phyloP scores from a whole-genome alignment of 495 filamentous ascomycete genomes.

The Penicillium egyptiacum region DNA sequence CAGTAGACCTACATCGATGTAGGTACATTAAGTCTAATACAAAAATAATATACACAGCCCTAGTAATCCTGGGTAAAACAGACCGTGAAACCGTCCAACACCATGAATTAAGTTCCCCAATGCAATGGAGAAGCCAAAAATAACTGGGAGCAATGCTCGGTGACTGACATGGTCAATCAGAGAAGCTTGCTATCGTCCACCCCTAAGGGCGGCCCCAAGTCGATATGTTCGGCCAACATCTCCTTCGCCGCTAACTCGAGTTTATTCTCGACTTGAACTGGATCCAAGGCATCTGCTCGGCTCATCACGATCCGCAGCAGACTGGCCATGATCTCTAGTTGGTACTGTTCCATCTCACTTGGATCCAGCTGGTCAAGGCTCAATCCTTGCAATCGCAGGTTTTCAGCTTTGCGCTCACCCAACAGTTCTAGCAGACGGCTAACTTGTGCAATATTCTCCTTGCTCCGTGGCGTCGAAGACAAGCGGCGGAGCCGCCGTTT shows the following conservation, averaged over 20 bases:
- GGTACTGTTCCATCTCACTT: slow-evolving; percentile 45
- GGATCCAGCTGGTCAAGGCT: slow-evolving; percentile 41
- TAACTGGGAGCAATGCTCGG: not conserved
- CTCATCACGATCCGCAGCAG: slow-evolving; percentile 53
- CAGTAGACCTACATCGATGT: not conserved
- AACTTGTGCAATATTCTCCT: slow-evolving; percentile 46
- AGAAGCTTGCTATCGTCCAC: slow-evolving; percentile 36
- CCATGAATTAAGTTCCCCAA: slow-evolving; percentile 6
- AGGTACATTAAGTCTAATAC: not conserved
- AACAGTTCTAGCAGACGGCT: slow-evolving; percentile 39
- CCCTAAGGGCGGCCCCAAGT: slow-evolving; percentile 32
- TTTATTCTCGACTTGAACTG: slow-evolving; percentile 39
- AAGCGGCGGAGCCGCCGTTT: slow-evolving; percentile 46
- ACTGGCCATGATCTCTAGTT: slow-evolving; percentile 50
- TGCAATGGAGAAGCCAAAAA: not conserved
- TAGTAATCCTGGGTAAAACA: not conserved
- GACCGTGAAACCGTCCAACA: not conserved
- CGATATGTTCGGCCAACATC: slow-evolving; percentile 51
- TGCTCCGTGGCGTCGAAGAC: slow-evolving; percentile 43
- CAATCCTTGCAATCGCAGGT: slow-evolving; percentile 37
- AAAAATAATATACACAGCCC: slow-evolving; percentile 11
- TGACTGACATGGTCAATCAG: slow-evolving; percentile 9
- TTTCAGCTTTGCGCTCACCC: slow-evolving; percentile 36
- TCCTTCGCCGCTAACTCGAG: slow-evolving; percentile 50
- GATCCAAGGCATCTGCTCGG: slow-evolving; percentile 36